Base-by-base conservation (phyloP, 768 basidiomycete genomes). In the Auriculariales sp. region DNA sequence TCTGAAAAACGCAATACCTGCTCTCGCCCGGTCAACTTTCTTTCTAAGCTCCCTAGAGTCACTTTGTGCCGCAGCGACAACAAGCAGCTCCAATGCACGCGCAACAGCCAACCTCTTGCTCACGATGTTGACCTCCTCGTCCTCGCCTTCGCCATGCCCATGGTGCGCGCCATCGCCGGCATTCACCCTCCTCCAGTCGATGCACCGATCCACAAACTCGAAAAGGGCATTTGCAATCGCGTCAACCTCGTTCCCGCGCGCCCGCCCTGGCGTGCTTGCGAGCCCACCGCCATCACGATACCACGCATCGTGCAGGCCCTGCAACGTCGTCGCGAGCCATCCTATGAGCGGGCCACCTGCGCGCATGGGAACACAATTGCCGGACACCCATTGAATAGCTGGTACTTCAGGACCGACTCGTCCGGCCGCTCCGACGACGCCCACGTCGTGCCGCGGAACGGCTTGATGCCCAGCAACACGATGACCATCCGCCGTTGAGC, bases 1-100 rank as follows among this genome's bases (percentile, higher is more conserved):
- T 42, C 78, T 62, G 76, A 78, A 81, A 70, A 81, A 76, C 2
- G 73, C 79, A 51, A 83, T 75, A 1, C 81, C 79, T 53, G 70
- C 68, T 39, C 78, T 62, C 47, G 75, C 74, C 47, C 69, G 64
- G 53, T 79, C 77, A 3, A 81, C 58, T 50, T 76, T 73, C 53
- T 77, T 69, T 62, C 66, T 72, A 14, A 73, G 77, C 53, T 72
- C 71, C 55, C 72, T 71, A 59, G 73, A 78, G 39, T 62, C 59
- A 52, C 73, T 78, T 54, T 73, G 64, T 31, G 79, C 64, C n/a
- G 78, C 77, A 28, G 69, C 72, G n/a, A 74, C 73, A 27, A 80
- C 69, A 25, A 81, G 61, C 52, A 81, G 54, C 22, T 62, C 62
- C 17, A 80, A 46, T 9, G 75, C 75, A 52, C 70, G 66, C 59